A percentile compares a stretch with the other conserved stretches of the same genome.
These are phyloP conservation scores for Melampsora americana DNA, from an alignment of 1,284 basidiomycete species.

Conservation along the genomic window DNA sequence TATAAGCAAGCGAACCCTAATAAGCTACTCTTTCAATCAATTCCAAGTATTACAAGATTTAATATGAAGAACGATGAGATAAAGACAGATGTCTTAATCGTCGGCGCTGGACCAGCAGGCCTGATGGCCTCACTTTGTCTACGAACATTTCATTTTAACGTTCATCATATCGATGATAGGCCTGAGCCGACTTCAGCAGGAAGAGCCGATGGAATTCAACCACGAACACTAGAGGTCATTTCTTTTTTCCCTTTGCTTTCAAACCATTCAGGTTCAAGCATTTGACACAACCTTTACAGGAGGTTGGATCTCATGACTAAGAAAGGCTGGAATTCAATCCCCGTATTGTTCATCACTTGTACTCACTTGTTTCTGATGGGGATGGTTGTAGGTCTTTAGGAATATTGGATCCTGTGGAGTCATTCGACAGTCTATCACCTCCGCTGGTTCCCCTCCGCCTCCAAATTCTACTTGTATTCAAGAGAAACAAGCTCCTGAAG, in stretches of 20 bases:
- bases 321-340: too few species aligned
- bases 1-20: too few species aligned
- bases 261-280: too few species aligned
- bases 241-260: neutral
- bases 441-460: conserved; percentile 48
- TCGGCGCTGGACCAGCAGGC: conserved; percentile 52
- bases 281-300: too few species aligned
- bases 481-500: conserved; percentile 46
- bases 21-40: too few species aligned
- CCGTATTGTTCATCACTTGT: neutral
- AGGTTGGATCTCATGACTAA: too few species aligned
- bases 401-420: conserved; percentile 25
- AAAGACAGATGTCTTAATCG: conserved; percentile 49
- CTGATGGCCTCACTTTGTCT: conserved; percentile 52
- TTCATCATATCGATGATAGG: conserved; percentile 53
- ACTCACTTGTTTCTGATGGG: neutral
- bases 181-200: conserved; percentile 55
- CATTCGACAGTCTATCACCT: neutral
- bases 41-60: too few species aligned
- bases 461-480: conserved; percentile 40
- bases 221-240: conserved; percentile 51
- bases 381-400: conserved; percentile 16
- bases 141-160: conserved; percentile 47
- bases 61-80: neutral
- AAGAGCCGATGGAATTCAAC: conserved; percentile 56